A percentile compares a stretch with the other conserved stretches of the same genome.
Evolutionary conservation across 1,139 yeast genomes (phyloP).

Genomic region (Yarrowia galli): DNA sequence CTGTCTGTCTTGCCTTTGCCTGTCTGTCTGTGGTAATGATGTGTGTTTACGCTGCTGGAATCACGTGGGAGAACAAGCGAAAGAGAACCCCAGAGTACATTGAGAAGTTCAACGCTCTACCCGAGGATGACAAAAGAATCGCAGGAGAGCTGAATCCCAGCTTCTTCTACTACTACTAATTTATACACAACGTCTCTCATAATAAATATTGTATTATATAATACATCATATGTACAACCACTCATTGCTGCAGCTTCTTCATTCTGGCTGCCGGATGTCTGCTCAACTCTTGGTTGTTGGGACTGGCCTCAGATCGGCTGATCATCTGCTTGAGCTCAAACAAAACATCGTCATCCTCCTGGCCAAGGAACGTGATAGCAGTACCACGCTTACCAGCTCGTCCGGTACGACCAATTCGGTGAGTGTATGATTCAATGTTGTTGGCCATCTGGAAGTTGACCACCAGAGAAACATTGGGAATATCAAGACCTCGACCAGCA

Average conservation of each 20-base stretch:
- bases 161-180: constrained; percentile 53
- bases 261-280: constrained; percentile 46
- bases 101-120: constrained; percentile 55
- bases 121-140: constrained; percentile 57
- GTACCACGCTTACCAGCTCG: constrained; percentile 86
- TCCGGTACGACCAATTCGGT: constrained; percentile 95
- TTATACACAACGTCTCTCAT: not conserved
- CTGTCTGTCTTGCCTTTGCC: constrained; percentile 62
- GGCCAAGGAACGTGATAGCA: constrained; percentile 73
- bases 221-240: not conserved
- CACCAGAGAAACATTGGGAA: constrained; percentile 83
- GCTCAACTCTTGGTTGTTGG: constrained; percentile 61
- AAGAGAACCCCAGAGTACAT: constrained; percentile 47
- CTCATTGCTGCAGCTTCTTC: constrained; percentile 11
- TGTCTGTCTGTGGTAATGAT: constrained; percentile 50
- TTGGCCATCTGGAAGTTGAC: constrained; percentile 85
- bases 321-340: constrained; percentile 61
- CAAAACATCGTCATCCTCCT: constrained; percentile 63
- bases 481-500: constrained; percentile 96
- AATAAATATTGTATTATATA: not conserved
- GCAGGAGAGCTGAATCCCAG: constrained; percentile 74
- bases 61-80: constrained; percentile 50
- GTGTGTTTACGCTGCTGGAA: constrained; percentile 55
- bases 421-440: constrained; percentile 82
- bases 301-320: constrained; percentile 57